Evolutionary conservation across 1,284 basidiomycete genomes (phyloP), one percentile per base, ranked within the genome.

Genomic region (Boletus calvinii): DNA sequence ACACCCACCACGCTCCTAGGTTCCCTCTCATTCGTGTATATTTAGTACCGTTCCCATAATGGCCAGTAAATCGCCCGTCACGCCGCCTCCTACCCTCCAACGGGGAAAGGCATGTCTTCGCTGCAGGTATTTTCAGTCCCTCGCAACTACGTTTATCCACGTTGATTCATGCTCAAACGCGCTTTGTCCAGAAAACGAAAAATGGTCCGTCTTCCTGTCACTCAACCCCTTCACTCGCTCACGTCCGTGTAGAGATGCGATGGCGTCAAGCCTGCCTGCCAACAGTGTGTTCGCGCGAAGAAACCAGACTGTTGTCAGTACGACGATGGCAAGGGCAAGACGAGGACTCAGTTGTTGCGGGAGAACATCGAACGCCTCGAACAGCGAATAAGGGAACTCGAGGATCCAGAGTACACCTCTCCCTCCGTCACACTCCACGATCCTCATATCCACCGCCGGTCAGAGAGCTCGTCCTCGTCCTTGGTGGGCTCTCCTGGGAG

Each of bases 271-370:
- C 82, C 82, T 20, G 72, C 81, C 15, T 84, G 81, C 53, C 81
- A 83, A 55, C 82, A 84, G 61, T 84, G 82, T 59, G 67, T 68
- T 30, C 77, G 80, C 39, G 80, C 82, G 42, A 84, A 83, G 73
- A 83, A 81, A 60, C 71, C 70, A 48, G 81, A 84, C 0, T 65
- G 61, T 10, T 84, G 81, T 59, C 81, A 81, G 59, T 84, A 84
- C 59, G 82, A 84, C 53, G 81, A 84, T 65, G 81, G 81, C 22
- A 81, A 81, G 67, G 80, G 81, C 22, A 84, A 83, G 68, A 84
- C 82, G 46, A 76, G 81, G 55, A 83, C 82, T 0, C 81, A 83
- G 59, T 62, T 83, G 31, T 72, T 84, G 45, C 77, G 80, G 51
- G 82, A 84, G 60, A 80, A 77, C 56, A 80, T 84, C 56, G 68